Conservation (phyloP, 371 early-diverging fungal species). For the Lichtheimia corymbifera region DNA sequence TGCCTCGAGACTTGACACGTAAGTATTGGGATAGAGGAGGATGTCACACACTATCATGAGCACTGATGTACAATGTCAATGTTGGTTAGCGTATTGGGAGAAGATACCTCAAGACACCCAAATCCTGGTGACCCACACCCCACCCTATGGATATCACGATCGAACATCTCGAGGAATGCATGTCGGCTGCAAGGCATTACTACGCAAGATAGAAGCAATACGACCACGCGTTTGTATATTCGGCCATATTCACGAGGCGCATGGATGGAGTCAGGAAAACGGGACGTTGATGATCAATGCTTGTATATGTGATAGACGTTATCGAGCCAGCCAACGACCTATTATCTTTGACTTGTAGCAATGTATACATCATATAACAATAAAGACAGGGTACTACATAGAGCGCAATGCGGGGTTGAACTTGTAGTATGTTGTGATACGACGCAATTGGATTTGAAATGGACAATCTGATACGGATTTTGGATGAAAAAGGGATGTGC, state of each 20-base stretch:
- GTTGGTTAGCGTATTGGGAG: constrained; percentile 39
- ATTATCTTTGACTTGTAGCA: constrained; percentile 45
- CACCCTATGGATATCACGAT: constrained; percentile 47
- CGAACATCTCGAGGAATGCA: constrained; percentile 18
- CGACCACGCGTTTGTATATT: constrained; percentile 48
- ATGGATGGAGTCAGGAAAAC: constrained; percentile 37
- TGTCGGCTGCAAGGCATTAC: constrained; percentile 49
- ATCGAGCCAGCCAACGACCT: constrained; percentile 42
- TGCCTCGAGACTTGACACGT: constrained; percentile 37
- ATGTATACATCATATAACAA: too few relatives aligned
- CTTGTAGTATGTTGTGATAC: not conserved
- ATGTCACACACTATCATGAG: not conserved
- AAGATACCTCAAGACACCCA: constrained; percentile 44
- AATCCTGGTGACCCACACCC: constrained; percentile 59
- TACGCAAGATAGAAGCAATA: constrained; percentile 36
- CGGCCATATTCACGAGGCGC: constrained; percentile 61
- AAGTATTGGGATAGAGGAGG: constrained; percentile 3
- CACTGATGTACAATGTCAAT: not conserved
- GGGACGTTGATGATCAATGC: constrained; percentile 54
- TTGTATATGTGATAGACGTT: constrained; percentile 37
- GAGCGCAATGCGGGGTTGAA: too few relatives aligned
- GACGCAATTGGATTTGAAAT: not conserved
- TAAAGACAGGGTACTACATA: too few relatives aligned
- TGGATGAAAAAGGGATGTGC: too few relatives aligned
- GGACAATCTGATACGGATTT: too few relatives aligned